These are phyloP conservation scores for Aspergillus campestris DNA, from an alignment of 495 filamentous ascomycete genomes.

Conservation along the genomic window DNA sequence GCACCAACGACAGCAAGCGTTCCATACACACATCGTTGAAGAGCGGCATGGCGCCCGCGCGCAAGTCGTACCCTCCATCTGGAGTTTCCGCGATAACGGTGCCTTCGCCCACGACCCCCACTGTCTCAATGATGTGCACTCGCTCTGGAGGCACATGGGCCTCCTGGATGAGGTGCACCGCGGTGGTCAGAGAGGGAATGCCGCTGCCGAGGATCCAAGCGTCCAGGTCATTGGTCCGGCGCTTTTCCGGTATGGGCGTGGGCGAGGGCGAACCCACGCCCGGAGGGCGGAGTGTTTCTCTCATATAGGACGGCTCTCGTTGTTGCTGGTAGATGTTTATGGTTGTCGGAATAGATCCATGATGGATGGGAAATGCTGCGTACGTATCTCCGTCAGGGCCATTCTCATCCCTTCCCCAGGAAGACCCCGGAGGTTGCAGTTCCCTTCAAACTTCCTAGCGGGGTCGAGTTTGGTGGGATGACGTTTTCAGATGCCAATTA, in stretches of 20 bases:
- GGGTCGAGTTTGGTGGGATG: too few relatives aligned
- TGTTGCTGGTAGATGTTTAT: too few relatives aligned
- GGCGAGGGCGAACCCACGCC: background rate
- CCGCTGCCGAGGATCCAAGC: slow-evolving; percentile 33
- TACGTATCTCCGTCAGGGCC: background rate
- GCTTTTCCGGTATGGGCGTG: background rate
- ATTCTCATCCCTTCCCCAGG: too few relatives aligned
- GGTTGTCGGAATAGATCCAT: too few relatives aligned
- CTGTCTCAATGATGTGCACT: slow-evolving; percentile 35
- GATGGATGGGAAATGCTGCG: background rate
- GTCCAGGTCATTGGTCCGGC: slow-evolving; percentile 8
- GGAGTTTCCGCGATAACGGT: slow-evolving; percentile 27
- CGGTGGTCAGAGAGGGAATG: slow-evolving; percentile 33
- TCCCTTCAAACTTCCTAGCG: too few relatives aligned
- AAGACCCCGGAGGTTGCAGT: too few relatives aligned
- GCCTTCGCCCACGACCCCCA: slow-evolving; percentile 20
- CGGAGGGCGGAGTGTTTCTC: background rate
- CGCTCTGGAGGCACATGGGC: slow-evolving; percentile 29
- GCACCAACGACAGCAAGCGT: slow-evolving; percentile 26
- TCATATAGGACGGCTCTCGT: too few relatives aligned
- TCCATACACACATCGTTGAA: slow-evolving; percentile 30
- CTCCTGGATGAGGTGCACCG: slow-evolving; percentile 35
- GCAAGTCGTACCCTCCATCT: slow-evolving; percentile 30
- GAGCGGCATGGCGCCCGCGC: slow-evolving; percentile 27
- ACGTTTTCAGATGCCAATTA: too few relatives aligned